Base-by-base conservation (phyloP, 768 basidiomycete genomes). In the Stropharia rugosoannulata region DNA sequence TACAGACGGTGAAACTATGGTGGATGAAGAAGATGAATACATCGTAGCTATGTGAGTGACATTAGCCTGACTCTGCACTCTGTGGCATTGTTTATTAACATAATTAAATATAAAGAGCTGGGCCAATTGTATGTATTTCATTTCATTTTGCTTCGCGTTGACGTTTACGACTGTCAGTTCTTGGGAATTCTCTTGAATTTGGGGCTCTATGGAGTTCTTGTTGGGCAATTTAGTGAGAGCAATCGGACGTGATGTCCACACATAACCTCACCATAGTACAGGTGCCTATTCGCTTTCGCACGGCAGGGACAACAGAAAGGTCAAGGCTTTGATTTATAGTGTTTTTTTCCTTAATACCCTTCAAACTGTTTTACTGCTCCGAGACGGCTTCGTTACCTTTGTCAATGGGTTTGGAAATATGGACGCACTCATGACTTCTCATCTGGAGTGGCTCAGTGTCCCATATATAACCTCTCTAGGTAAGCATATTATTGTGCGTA, bases 201-300 rank as follows among this genome's bases (percentile, higher is more conserved):
- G 8, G 35, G 18, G 16, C 49, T 50, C 25, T 50, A 50, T 12
- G 49, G 49, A 29, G 38, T 50, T 25, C 36, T 50, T 18, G 36
- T 32, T 18, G 49, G 36, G 5, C 49, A 50, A 50, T 16, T 50
- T 25, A 38, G 49, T 50, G 49, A 38, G 49, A 22, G 22, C 12
- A 37, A 37, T 18, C 4, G 11, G 6, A 22, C 22, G 11, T 5
- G 9, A 18, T 16, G 4, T 16, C 25, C 1, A 3, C 37, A 18
- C 7, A 19, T 9, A n/a, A 16, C 35, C 19, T 15, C 11, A 18
- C 9, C 22, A 15, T n/a, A 50, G 3, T 15, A 63, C 45, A 71
- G 55, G 56, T 59, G 59, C 51, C 74, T 76, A 64, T 78, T 80
- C 19, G 70, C 71, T 53, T 70, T 70, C 62, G 68, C 71, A 46